Conservation (phyloP, 1,139 yeast genomes). For the Yamadazyma dendronema region DNA sequence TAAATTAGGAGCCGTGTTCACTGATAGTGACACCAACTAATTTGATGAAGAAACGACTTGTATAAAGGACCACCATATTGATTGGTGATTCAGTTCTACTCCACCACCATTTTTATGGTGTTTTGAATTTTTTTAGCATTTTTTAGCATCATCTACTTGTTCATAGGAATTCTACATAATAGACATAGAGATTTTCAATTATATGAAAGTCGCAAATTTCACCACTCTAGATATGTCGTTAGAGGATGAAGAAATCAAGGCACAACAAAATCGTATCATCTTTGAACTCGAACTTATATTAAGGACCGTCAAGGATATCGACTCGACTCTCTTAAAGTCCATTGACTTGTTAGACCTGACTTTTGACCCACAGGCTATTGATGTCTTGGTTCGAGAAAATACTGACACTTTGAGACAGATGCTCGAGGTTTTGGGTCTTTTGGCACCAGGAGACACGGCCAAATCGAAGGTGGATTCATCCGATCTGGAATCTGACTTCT, state of each 20-base stretch:
- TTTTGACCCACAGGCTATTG: conserved; percentile 7
- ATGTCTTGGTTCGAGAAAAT: conserved; percentile 11
- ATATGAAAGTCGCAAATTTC: conserved; percentile 1
- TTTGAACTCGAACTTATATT: conserved; percentile 34
- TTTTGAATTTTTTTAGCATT: too few relatives aligned
- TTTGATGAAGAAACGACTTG: conserved; percentile 3
- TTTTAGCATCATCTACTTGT: too few relatives aligned
- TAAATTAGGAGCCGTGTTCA: conserved; percentile 30
- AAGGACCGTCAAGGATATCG: conserved; percentile 29
- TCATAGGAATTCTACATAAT: too few relatives aligned
- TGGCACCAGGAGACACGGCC: neutral
- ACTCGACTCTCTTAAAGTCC: conserved; percentile 26
- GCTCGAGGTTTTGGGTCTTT: conserved; percentile 7
- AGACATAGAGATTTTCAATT: too few relatives aligned
- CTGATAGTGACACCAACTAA: conserved; percentile 11
- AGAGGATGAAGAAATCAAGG: conserved; percentile 2
- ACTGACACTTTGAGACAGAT: conserved; percentile 9
- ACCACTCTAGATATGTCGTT: neutral
- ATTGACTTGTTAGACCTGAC: conserved; percentile 19
- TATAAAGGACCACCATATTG: too few relatives aligned
- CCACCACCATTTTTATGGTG: too few relatives aligned
- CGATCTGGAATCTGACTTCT: neutral
- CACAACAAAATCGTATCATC: conserved; percentile 25
- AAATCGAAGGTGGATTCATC: neutral
- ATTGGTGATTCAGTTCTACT: too few relatives aligned